Evolutionary conservation across 495 filamentous ascomycete species (phyloP).

Genomic region (Talaromyces proteolyticus): DNA sequence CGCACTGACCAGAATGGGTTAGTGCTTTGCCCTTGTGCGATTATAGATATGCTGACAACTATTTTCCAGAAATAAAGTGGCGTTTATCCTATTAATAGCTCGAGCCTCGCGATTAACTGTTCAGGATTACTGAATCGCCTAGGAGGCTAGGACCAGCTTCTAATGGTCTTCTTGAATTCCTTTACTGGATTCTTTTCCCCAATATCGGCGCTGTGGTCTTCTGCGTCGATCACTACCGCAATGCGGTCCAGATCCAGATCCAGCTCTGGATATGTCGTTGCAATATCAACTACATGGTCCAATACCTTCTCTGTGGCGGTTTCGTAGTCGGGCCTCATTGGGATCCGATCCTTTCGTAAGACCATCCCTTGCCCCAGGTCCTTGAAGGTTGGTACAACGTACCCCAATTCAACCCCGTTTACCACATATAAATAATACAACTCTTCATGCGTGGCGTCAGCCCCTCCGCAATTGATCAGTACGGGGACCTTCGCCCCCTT

Average conservation of each 20-base stretch:
- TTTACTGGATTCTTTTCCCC: no score
- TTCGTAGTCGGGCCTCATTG: slow-evolving; percentile 31
- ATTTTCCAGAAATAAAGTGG: no score
- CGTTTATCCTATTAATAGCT: no score
- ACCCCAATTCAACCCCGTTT: slow-evolving; percentile 24
- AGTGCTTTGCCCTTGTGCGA: no score
- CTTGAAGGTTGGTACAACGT: slow-evolving; percentile 39
- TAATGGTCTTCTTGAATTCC: no score
- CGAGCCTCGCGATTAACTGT: no score
- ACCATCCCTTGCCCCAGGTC: slow-evolving; percentile 43
- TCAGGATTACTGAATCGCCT: no score
- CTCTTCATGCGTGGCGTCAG: slow-evolving; percentile 41
- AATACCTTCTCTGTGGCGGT: slow-evolving; percentile 18
- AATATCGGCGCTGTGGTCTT: no score
- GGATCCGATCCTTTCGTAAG: slow-evolving; percentile 17
- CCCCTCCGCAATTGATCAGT: slow-evolving; percentile 30
- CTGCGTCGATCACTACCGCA: no score
- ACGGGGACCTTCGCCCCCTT: slow-evolving; percentile 27
- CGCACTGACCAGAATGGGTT: no score
- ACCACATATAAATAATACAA: slow-evolving; percentile 27
- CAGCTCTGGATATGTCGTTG: slow-evolving; percentile 15
- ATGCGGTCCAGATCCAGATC: slow-evolving; percentile 34
- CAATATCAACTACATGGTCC: slow-evolving; percentile 15
- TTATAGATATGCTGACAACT: no score
- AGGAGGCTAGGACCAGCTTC: no score